Percentiles rank a stretch among this genome's conserved stretches.
Evolutionary conservation across 2,329 filamentous ascomycete species (phyloP).

Genomic region (Stagonosporopsis cucurbitacearum): DNA sequence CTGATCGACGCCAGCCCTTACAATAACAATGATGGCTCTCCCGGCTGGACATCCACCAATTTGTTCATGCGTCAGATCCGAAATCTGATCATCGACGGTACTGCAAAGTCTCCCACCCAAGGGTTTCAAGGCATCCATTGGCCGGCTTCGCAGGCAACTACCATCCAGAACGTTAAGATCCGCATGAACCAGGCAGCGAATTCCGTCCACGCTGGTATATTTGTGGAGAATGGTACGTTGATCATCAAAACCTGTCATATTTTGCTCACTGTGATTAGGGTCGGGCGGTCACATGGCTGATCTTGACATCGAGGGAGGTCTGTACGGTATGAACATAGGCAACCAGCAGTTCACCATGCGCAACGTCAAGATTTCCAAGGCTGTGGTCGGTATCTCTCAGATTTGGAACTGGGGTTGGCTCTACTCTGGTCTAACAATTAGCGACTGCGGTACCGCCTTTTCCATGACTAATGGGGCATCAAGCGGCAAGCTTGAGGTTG

Average conservation of each 20-base stretch:
- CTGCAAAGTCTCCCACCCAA: conserved; percentile 54
- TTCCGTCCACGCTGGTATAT: conserved; percentile 58
- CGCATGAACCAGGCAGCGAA: conserved; percentile 49
- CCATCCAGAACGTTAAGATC: conserved; percentile 56
- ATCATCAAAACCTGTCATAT: not conserved
- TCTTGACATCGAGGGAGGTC: conserved; percentile 54
- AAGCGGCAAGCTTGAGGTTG: conserved; percentile 51
- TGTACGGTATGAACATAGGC: conserved; percentile 52
- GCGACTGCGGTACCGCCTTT: conserved; percentile 62
- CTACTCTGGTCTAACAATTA: conserved; percentile 59
- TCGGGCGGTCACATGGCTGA: conserved; percentile 57
- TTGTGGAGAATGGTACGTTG: conserved; percentile 51
- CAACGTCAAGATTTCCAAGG: conserved; percentile 61
- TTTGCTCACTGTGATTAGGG: conserved; percentile 28
- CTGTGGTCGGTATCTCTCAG: conserved; percentile 62
- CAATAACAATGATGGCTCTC: conserved; percentile 45
- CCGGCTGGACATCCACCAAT: conserved; percentile 61
- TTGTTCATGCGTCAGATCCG: conserved; percentile 70
- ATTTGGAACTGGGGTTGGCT: conserved; percentile 69
- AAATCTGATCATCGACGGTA: conserved; percentile 69
- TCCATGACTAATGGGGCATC: conserved; percentile 53
- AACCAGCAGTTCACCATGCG: conserved; percentile 65
- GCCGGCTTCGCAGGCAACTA: conserved; percentile 56
- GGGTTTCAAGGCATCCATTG: conserved; percentile 58
- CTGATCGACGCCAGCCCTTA: conserved; percentile 66